Percentiles rank a stretch among this genome's conserved stretches.
These are phyloP conservation scores for Rhododendron griersonianum DNA, from an alignment of 148 eudicot species.

Conservation along the genomic window DNA sequence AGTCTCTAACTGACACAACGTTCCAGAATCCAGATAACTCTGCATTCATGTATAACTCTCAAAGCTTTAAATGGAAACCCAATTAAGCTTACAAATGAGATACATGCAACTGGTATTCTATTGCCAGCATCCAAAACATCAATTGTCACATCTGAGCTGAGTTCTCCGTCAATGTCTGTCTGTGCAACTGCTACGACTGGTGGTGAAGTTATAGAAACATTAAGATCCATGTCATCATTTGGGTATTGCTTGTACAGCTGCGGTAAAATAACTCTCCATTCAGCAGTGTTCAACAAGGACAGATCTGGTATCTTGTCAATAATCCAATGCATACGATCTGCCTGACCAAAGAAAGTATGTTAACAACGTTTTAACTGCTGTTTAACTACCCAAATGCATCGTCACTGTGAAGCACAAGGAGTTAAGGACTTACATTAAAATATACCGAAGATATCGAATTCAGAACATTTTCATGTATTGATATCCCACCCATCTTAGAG, in stretches of 20 bases:
- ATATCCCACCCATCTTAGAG: conserved; percentile 62
- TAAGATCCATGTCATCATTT: conserved; percentile 57
- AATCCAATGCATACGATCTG: conserved; percentile 68
- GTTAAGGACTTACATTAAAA: conserved; percentile 67
- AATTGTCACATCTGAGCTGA: conserved; percentile 57
- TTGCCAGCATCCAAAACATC: conserved; percentile 54
- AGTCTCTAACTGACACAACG: neutral
- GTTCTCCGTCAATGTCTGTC: conserved; percentile 30
- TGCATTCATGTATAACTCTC: neutral
- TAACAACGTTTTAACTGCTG: neutral
- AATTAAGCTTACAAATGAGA: conserved; percentile 58
- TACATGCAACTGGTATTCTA: conserved; percentile 64
- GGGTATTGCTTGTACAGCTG: conserved; percentile 71
- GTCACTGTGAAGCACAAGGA: conserved; percentile 4
- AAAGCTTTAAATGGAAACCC: neutral
- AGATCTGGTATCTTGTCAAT: conserved; percentile 66
- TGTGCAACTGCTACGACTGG: conserved; percentile 45
- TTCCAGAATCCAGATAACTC: neutral
- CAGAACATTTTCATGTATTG: conserved; percentile 79
- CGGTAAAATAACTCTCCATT: conserved; percentile 77
- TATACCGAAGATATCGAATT: conserved; percentile 61
- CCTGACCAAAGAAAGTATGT: conserved; percentile 37
- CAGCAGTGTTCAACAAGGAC: conserved; percentile 69
- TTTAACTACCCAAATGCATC: neutral
- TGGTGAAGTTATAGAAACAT: conserved; percentile 49